Percentiles rank a stretch among this genome's conserved stretches.
Conservation (phyloP, 1,284 basidiomycete genomes). For the Gomphus bonarii region DNA sequence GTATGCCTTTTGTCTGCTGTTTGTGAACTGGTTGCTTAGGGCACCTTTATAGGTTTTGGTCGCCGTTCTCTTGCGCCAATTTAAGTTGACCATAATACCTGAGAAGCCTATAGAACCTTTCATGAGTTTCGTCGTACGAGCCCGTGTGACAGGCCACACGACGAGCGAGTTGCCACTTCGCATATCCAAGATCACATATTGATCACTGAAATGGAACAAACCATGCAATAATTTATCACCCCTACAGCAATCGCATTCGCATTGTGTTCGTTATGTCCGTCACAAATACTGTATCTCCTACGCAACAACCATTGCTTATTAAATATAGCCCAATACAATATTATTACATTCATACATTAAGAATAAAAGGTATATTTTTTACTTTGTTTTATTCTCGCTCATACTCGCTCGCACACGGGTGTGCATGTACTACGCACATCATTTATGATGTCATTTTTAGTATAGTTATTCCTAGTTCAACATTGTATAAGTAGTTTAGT, state of each 20-base stretch:
- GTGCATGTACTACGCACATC: no score
- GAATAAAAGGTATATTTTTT: no score
- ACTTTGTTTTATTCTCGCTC: no score
- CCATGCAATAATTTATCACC: neutral
- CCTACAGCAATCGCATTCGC: neutral
- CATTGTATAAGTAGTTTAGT: no score
- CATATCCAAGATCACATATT: conserved; percentile 8
- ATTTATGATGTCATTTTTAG: no score
- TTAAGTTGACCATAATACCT: conserved; percentile 34
- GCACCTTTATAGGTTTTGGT: conserved; percentile 28
- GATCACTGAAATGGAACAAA: neutral
- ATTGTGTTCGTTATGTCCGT: neutral
- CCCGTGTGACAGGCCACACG: conserved; percentile 38
- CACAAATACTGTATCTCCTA: neutral
- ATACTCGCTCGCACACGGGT: no score
- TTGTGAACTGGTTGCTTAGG: neutral
- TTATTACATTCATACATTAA: neutral
- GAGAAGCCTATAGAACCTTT: conserved; percentile 37
- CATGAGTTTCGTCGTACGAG: conserved; percentile 52
- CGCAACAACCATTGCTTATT: neutral
- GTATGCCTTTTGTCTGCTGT: conserved; percentile 20
- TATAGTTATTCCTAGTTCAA: no score
- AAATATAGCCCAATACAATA: neutral
- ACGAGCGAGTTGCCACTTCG: conserved; percentile 41
- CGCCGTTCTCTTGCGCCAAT: conserved; percentile 38